phyloP scores from a whole-genome alignment of 73 alveolate species.

The Paraurostyla sp. region DNA sequence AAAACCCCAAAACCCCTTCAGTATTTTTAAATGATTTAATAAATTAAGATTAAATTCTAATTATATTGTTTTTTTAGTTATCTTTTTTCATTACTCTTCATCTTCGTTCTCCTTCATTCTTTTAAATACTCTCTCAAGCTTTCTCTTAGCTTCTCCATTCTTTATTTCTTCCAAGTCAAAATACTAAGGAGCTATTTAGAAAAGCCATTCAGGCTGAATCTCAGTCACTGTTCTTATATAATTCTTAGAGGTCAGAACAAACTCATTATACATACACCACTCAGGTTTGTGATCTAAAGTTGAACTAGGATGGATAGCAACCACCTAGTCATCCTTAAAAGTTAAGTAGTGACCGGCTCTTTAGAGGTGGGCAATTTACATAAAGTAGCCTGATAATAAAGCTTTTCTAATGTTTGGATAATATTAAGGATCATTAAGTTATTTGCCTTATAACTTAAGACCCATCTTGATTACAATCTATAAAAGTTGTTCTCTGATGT shows the following conservation, averaged over 20 bases:
- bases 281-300: constrained; percentile 98
- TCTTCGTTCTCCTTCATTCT: constrained; percentile 16
- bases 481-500: constrained; percentile 90
- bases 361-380: constrained; percentile 97
- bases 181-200: constrained; percentile 97
- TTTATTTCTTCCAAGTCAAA: constrained; percentile 72
- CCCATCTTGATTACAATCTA: constrained; percentile 80
- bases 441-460: constrained; percentile 61
- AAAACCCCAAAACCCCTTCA: too few relatives aligned
- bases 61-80: background rate
- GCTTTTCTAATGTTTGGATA: constrained; percentile 84
- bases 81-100: background rate
- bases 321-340: constrained; percentile 97
- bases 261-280: constrained; percentile 98
- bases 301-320: constrained; percentile 98
- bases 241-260: constrained; percentile 97
- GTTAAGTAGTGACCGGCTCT: constrained; percentile 96
- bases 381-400: constrained; percentile 91
- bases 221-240: constrained; percentile 97
- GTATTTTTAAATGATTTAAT: too few relatives aligned
- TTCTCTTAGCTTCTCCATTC: constrained; percentile 62
- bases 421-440: constrained; percentile 73
- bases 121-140: constrained; percentile 51
- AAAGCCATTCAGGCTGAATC: constrained; percentile 97
- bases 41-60: background rate